These are phyloP conservation scores for Aspergillus amoenus DNA, from an alignment of 2,329 filamentous ascomycete genomes.

Conservation along the genomic window DNA sequence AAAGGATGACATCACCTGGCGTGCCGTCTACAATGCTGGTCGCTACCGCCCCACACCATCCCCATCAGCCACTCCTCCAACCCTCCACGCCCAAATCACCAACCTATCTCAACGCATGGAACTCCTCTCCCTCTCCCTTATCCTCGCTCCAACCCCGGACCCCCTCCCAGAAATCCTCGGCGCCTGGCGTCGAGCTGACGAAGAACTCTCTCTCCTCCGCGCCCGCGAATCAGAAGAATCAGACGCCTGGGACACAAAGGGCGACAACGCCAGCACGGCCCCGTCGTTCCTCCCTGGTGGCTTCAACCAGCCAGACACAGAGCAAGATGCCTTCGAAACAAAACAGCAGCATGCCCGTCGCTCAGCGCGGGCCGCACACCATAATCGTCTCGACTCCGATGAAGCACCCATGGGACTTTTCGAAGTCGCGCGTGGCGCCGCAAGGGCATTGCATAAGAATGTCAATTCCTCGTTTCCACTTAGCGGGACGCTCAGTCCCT, in stretches of 20 bases:
- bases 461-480: conserved; percentile 41
- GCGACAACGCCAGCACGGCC: conserved; percentile 38
- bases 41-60: conserved; percentile 46
- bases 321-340: conserved; percentile 47
- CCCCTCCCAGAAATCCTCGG: conserved; percentile 60
- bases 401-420: conserved; percentile 54
- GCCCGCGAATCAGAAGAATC: conserved; percentile 57
- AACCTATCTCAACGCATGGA: conserved; percentile 65
- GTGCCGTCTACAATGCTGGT: conserved; percentile 62
- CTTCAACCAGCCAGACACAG: conserved; percentile 44
- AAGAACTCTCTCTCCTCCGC: conserved; percentile 57
- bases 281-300: conserved; percentile 41
- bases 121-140: conserved; percentile 60
- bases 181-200: conserved; percentile 64
- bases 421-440: conserved; percentile 52
- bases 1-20: conserved; percentile 62
- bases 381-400: conserved; percentile 31
- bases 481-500: conserved; percentile 17
- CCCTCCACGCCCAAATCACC: conserved; percentile 48
- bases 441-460: conserved; percentile 48
- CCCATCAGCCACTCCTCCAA: conserved; percentile 27
- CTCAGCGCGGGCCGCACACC: conserved; percentile 26
- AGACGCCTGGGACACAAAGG: conserved; percentile 57
- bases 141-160: conserved; percentile 57
- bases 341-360: conserved; percentile 40